These are phyloP conservation scores for Fulvia fulva DNA, from an alignment of 2,329 filamentous ascomycete genomes.

Conservation along the genomic window DNA sequence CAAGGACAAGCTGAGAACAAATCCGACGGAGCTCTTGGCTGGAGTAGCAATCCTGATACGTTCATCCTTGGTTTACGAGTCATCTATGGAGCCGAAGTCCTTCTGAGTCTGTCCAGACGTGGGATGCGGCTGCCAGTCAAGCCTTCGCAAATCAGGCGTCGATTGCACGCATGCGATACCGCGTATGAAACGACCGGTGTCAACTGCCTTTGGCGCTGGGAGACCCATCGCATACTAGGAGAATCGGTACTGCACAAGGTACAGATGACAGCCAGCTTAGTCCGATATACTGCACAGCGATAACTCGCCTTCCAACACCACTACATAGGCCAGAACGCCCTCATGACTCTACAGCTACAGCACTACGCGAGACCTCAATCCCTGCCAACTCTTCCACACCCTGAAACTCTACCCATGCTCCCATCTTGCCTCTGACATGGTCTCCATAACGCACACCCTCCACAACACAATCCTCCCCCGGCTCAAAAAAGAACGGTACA, in stretches of 20 bases:
- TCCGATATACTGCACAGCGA: not conserved
- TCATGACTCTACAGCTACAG: too few relatives aligned
- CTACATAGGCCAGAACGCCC: too few relatives aligned
- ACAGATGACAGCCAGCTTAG: not conserved
- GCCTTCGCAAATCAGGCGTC: conserved; percentile 25
- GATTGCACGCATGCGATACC: conserved; percentile 29
- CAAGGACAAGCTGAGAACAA: conserved; percentile 32
- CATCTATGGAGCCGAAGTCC: conserved; percentile 40
- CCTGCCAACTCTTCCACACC: not conserved
- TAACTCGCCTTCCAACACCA: not conserved
- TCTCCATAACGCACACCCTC: conserved; percentile 41
- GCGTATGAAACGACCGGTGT: conserved; percentile 23
- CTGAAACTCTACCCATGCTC: conserved; percentile 40
- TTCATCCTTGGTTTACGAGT: conserved; percentile 57
- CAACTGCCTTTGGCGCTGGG: conserved; percentile 38
- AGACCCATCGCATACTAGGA: conserved; percentile 33
- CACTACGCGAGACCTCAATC: too few relatives aligned
- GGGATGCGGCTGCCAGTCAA: conserved; percentile 19
- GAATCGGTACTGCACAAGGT: conserved; percentile 19
- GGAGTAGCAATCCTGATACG: conserved; percentile 60
- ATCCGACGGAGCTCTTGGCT: conserved; percentile 66
- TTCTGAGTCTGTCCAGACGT: conserved; percentile 29
- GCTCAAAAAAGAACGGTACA: conserved; percentile 49
- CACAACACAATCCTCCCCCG: conserved; percentile 41
- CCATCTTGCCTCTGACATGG: conserved; percentile 44